A percentile compares a stretch with the other conserved stretches of the same genome.
These are phyloP conservation scores for Boletellus deceptivus DNA, from an alignment of 1,284 basidiomycete genomes.

Conservation along the genomic window DNA sequence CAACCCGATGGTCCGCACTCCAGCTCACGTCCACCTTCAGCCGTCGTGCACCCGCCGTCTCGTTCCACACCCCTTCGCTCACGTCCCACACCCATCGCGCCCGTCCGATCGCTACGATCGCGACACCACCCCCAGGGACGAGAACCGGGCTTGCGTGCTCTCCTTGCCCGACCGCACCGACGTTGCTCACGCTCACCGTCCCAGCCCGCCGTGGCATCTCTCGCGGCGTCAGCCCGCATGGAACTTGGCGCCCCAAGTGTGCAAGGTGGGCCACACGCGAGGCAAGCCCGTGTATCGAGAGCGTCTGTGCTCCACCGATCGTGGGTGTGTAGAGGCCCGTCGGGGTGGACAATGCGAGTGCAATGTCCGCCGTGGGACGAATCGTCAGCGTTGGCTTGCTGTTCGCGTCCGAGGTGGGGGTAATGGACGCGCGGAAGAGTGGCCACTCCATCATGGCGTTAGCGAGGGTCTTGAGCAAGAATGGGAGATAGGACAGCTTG, in stretches of 20 bases:
- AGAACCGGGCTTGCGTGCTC: conserved; percentile 76
- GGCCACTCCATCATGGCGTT: conserved; percentile 83
- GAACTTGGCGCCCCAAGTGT: conserved; percentile 62
- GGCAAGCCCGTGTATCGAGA: conserved; percentile 66
- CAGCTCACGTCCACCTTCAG: conserved; percentile 79
- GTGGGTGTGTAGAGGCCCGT: conserved; percentile 88
- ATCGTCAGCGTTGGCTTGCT: conserved; percentile 64
- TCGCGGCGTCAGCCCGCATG: conserved; percentile 57
- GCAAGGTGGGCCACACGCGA: conserved; percentile 61
- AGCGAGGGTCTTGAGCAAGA: conserved; percentile 84
- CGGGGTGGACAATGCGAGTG: conserved; percentile 76
- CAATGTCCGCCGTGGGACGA: conserved; percentile 70
- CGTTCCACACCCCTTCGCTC: conserved; percentile 33
- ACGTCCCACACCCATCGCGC: conserved; percentile 84
- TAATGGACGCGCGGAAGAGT: conserved; percentile 73
- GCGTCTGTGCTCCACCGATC: conserved; percentile 58
- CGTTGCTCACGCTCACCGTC: conserved; percentile 85
- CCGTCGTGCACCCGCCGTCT: conserved; percentile 46
- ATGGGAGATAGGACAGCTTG: conserved; percentile 78
- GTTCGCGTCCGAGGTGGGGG: conserved; percentile 35
- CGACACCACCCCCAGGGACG: conserved; percentile 86
- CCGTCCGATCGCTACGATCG: conserved; percentile 86
- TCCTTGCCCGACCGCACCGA: conserved; percentile 78
- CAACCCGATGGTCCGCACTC: conserved; percentile 88
- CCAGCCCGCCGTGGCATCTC: conserved; percentile 71